Percentiles rank a stretch among this genome's conserved stretches.
These are phyloP conservation scores for Saturnispora dispora DNA, from an alignment of 805 yeast species.

Conservation along the genomic window DNA sequence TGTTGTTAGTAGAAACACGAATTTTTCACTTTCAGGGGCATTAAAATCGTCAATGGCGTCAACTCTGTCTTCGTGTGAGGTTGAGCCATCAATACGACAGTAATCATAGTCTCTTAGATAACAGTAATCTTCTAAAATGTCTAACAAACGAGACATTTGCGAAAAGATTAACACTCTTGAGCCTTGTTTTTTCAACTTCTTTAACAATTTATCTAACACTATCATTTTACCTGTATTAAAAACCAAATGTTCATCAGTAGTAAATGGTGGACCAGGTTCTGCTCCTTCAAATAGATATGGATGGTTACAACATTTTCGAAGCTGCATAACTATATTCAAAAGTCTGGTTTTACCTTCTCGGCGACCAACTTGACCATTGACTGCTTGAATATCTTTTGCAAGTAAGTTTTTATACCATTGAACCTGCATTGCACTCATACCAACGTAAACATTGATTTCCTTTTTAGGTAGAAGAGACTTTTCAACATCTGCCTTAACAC, in stretches of 20 bases:
- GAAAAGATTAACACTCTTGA: slow-evolving; percentile 72
- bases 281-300: slow-evolving; percentile 83
- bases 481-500: slow-evolving; percentile 77
- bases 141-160: slow-evolving; percentile 77
- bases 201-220: slow-evolving; percentile 58
- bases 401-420: slow-evolving; percentile 68
- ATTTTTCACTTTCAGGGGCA: slow-evolving; percentile 62
- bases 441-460: slow-evolving; percentile 64
- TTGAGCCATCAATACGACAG: slow-evolving; percentile 77
- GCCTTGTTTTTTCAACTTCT: slow-evolving; percentile 56
- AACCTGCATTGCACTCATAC: slow-evolving; percentile 72
- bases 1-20: slow-evolving; percentile 68
- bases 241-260: slow-evolving; percentile 76
- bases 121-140: slow-evolving; percentile 74
- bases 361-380: slow-evolving; percentile 71
- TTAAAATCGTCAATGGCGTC: slow-evolving; percentile 72
- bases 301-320: slow-evolving; percentile 78
- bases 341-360: slow-evolving; percentile 69
- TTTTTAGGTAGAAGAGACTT: slow-evolving; percentile 66
- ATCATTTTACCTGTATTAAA: slow-evolving; percentile 65
- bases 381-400: slow-evolving; percentile 78
- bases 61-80: slow-evolving; percentile 71
- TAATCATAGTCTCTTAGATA: slow-evolving; percentile 58
- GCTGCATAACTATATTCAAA: slow-evolving; percentile 74
- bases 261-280: slow-evolving; percentile 83